Evolutionary conservation across 257 asterid species (phyloP).

Genomic region (Solanum medicagineum): DNA sequence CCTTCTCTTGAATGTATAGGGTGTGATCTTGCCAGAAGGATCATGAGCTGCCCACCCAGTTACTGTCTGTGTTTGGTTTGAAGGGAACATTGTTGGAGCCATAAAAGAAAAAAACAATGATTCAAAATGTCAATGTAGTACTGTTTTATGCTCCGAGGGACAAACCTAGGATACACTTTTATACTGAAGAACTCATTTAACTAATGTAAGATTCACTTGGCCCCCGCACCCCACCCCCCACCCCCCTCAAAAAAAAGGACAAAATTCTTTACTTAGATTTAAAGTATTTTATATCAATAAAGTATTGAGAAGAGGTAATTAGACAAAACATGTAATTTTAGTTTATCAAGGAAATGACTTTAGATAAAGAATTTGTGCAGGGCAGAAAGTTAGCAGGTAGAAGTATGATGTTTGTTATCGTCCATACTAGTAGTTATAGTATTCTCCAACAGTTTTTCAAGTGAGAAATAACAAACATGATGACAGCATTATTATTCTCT

Average conservation of each 20-base stretch:
- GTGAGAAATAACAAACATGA: no score
- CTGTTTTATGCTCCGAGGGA: background rate
- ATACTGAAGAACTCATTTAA: background rate
- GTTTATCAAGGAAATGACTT: background rate
- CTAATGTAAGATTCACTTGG: background rate
- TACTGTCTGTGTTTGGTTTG: background rate
- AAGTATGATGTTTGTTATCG: background rate
- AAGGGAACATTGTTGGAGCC: background rate
- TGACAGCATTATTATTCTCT: no score
- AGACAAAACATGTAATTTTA: background rate
- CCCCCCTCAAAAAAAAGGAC: background rate
- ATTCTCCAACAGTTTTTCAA: no score
- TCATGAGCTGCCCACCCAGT: constrained; percentile 2
- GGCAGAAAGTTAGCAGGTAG: no score
- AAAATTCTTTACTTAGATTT: background rate
- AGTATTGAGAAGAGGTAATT: no score
- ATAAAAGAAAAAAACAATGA: background rate
- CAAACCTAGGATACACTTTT: background rate
- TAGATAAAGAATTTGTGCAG: background rate
- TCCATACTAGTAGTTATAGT: no score
- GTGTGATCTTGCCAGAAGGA: background rate
- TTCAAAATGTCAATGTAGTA: background rate
- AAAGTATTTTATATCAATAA: background rate
- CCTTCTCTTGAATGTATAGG: constrained; percentile 2
- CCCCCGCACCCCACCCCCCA: no score